Conservation (phyloP, 305 asterid species). For the Solanum hybrid region DNA sequence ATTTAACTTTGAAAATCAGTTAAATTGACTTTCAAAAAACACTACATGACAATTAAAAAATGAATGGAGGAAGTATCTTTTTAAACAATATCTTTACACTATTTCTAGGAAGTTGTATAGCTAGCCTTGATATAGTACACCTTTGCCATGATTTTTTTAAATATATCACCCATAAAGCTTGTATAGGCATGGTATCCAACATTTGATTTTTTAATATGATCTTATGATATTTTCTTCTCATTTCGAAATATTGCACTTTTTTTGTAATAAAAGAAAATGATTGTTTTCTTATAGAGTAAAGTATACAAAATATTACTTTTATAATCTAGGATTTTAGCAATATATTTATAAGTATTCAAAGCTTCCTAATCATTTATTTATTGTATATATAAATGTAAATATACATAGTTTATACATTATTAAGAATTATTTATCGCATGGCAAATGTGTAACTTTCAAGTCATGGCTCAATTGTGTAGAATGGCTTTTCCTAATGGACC, state of each 20-base stretch:
- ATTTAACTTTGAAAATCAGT: too few species aligned
- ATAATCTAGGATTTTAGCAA: not conserved
- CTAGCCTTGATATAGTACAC: too few species aligned
- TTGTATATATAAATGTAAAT: not conserved
- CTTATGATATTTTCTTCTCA: not conserved
- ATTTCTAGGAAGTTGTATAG: not conserved
- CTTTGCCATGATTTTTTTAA: too few species aligned
- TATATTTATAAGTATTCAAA: too few species aligned
- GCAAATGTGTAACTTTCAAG: not conserved
- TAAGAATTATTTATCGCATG: too few species aligned
- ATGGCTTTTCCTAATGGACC: not conserved
- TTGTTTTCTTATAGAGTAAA: not conserved
- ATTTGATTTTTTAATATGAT: not conserved
- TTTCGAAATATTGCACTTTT: not conserved
- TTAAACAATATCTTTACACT: not conserved
- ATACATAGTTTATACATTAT: not conserved
- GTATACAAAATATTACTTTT: not conserved
- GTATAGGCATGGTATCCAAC: not conserved
- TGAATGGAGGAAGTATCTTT: too few species aligned
- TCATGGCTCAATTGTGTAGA: not conserved
- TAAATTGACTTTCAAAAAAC: too few species aligned
- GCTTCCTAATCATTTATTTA: too few species aligned
- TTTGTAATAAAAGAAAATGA: not conserved
- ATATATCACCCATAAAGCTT: not conserved
- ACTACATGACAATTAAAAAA: too few species aligned